These are phyloP conservation scores for Ajuga reptans DNA, from an alignment of 305 asterid genomes.

Conservation along the genomic window DNA sequence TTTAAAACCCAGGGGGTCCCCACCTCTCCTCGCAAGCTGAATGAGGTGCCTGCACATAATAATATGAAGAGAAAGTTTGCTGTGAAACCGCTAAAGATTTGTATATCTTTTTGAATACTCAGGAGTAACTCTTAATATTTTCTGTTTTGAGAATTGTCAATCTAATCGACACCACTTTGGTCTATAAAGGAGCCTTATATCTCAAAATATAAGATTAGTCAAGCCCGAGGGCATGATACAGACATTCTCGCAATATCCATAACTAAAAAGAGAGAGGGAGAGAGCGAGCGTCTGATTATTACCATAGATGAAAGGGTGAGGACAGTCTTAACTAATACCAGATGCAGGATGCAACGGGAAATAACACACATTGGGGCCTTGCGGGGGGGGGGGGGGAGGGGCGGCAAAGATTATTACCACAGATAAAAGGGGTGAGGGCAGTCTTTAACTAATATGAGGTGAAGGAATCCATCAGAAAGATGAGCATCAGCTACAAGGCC, in stretches of 20 bases:
- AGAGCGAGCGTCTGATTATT: no score
- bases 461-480: slow-evolving; percentile 91
- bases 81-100: not conserved
- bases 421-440: slow-evolving; percentile 79
- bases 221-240: not conserved
- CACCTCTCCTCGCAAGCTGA: slow-evolving; percentile 78
- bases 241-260: not conserved
- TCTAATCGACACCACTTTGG: not conserved
- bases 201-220: not conserved
- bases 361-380: no score
- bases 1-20: slow-evolving; percentile 63
- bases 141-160: not conserved
- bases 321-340: no score
- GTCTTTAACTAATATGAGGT: slow-evolving; percentile 68
- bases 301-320: no score
- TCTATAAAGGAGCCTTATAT: not conserved
- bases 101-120: not conserved
- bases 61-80: not conserved
- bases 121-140: not conserved
- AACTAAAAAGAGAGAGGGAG: not conserved
- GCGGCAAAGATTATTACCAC: slow-evolving; percentile 34
- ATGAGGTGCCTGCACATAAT: slow-evolving; percentile 72
- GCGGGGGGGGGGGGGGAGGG: slow-evolving; percentile 6
- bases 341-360: no score
- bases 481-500: slow-evolving; percentile 97